These are phyloP conservation scores for Globisporangium irregulare DNA, from an alignment of 352 stramenopile species.

Conservation along the genomic window DNA sequence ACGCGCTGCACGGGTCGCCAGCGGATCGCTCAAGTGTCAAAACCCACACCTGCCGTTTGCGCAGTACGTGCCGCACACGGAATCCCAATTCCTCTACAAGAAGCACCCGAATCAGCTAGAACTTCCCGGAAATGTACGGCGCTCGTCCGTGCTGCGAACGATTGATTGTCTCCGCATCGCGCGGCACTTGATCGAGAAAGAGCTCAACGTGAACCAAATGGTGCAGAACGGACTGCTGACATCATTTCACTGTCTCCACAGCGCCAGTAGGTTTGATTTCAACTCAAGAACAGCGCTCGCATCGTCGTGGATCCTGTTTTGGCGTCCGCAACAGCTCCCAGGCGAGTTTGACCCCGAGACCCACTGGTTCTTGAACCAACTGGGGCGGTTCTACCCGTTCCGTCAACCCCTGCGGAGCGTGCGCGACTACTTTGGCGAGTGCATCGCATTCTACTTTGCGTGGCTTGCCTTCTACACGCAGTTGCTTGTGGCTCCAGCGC, in stretches of 20 bases:
- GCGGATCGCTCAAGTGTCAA: conserved; percentile 18
- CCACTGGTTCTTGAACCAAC: conserved; percentile 38
- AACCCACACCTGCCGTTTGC: conserved; percentile 37
- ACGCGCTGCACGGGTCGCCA: conserved; percentile 27
- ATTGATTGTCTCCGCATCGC: conserved; percentile 57
- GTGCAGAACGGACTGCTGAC: conserved; percentile 26
- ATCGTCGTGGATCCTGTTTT: conserved; percentile 57
- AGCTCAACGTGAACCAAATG: conserved; percentile 41
- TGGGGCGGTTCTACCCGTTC: conserved; percentile 43
- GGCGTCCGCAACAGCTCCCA: conserved; percentile 33
- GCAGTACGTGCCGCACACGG: conserved; percentile 37
- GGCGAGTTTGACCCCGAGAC: conserved; percentile 36
- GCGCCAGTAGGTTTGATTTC: conserved; percentile 50
- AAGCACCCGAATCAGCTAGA: conserved; percentile 56
- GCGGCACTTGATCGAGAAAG: conserved; percentile 37
- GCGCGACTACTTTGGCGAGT: conserved; percentile 86
- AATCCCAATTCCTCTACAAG: conserved; percentile 69
- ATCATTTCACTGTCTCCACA: conserved; percentile 49
- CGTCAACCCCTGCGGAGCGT: conserved; percentile 75
- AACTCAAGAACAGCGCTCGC: conserved; percentile 31
- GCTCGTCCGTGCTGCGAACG: conserved; percentile 54
- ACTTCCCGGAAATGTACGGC: conserved; percentile 29
- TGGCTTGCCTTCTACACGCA: conserved; percentile 82
- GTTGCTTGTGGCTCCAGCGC: conserved; percentile 51
- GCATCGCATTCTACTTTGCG: conserved; percentile 90